Evolutionary conservation across 495 filamentous ascomycete genomes (phyloP), one percentile per base, ranked within the genome.

Genomic region (Podospora anserina): DNA sequence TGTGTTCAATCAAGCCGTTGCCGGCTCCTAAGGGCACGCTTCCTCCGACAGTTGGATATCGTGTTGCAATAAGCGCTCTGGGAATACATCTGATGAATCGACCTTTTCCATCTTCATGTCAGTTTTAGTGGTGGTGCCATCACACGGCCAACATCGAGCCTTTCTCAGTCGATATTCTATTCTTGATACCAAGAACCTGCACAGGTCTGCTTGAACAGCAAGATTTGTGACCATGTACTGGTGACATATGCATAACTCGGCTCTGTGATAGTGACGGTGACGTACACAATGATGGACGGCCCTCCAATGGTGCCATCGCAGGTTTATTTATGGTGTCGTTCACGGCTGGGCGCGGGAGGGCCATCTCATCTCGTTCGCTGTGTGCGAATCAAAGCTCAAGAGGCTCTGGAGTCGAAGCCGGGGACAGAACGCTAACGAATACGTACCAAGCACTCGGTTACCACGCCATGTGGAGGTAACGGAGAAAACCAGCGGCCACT

Each of bases 241-340:
- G 1, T 49, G 39, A 49, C 39, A 5, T 6, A 49, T 69, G 71
- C 71, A 73, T 55, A 44, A 32, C 2, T 26, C 32, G 23, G 16
- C 13, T 44, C 28, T 71, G 70, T 69, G 64, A 74, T 69, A 67
- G 72, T 74, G 72, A 74, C 72, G 67, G 72, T 69, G 61, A 49
- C 32, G 32, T 23, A 44, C 16, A 9, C 60, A 32, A 62, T 32
- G 61, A 23, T 5, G 49, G 27, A 32, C 32, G 18, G 61, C 19
- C 61, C 49, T 19, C 32, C 61, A 63, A 39, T 49, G 28, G 32
- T 63, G 32, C 34, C 28, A 19, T 63, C 30, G 9, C 34, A 39
- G 6, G 59, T 61, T 49, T 63, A 63, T 53, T 63, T 63, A 39
- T 63, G 61, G 61, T 20, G 30, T 49, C 32, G 18, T 63, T 23